Evolutionary conservation across 148 eudicot genomes (phyloP).

Genomic region (Chenopodium formosanum): DNA sequence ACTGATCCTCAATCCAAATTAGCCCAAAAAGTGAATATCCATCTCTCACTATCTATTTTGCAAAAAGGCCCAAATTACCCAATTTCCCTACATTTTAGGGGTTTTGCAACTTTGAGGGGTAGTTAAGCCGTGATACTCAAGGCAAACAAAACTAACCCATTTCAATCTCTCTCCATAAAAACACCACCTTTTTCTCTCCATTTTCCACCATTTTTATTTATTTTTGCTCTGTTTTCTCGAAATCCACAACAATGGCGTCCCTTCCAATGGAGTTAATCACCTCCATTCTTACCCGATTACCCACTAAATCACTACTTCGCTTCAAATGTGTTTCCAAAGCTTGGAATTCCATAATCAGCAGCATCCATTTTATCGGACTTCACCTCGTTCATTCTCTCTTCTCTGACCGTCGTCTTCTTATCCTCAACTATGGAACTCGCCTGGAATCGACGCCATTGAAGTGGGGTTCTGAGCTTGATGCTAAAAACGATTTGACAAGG

Average conservation of each 20-base stretch:
- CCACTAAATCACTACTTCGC: constrained; percentile 5
- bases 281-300: not conserved
- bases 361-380: not conserved
- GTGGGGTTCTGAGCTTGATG: not conserved
- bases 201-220: not conserved
- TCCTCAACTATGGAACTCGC: not conserved
- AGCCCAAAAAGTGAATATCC: too few species aligned
- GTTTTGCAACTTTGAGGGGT: not conserved
- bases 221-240: not conserved
- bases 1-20: too few species aligned
- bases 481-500: not conserved
- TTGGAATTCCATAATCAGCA: not conserved
- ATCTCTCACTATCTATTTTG: too few species aligned
- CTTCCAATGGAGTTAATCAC: not conserved
- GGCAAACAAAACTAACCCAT: not conserved
- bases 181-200: not conserved
- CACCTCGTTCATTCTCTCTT: constrained; percentile 2
- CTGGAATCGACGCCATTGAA: not conserved
- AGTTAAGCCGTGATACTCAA: not conserved
- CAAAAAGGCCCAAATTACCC: not conserved
- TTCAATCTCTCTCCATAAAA: not conserved
- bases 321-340: constrained; percentile 4
- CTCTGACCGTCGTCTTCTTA: not conserved
- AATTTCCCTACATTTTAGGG: not conserved
- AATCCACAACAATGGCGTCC: not conserved